Evolutionary conservation across 345 rosid genomes (phyloP), one percentile per base, ranked within the genome.

Genomic region (Clarkia xantiana): DNA sequence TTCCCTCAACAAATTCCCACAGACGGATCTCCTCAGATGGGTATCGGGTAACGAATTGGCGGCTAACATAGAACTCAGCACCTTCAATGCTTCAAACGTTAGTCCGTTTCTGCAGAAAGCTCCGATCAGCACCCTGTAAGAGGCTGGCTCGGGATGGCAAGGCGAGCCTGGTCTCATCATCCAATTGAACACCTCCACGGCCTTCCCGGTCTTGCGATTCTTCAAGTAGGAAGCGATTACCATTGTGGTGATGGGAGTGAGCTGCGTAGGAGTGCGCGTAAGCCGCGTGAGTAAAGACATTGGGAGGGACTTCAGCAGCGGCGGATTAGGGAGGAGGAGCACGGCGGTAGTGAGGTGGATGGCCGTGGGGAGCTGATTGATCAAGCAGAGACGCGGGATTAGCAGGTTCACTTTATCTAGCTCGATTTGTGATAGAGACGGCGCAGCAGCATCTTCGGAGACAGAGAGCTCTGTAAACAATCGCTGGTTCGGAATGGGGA

Each of bases 371-470:
- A 67, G 62, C 59, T 74, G 62, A 62, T 69, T 47, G n/a, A 71
- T 59, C 45, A 64, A 59, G 51, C 84, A 77, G 42, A 77, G 53
- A 41, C 84, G 79, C 2, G 84, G 84, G 46, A 77, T 55, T 40
- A 71, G 49, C 45, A 74, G 84, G 54, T 74, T 77, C 57, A 77
- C 67, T 47, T 58, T 55, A 51, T 49, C 54, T n/a, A 75, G 16
- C 39, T 73, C 77, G 44, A 66, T 55, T 1, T 57, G 60, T 17
- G 75, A 63, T 42, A 73, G 59, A 12, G 36, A 29, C 36, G 36
- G 36, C 36, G 36, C 9, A 29, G 7, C 36, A 29, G 36, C 36
- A 29, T 29, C 36, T 29, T 29, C 36, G 6, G 36, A 29, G 36
- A 29, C 36, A 29, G 36, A 29, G 36, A 29, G 36, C 2, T 1